Conservation (phyloP, 495 filamentous ascomycete species). For the Trichoderma gamsii region DNA sequence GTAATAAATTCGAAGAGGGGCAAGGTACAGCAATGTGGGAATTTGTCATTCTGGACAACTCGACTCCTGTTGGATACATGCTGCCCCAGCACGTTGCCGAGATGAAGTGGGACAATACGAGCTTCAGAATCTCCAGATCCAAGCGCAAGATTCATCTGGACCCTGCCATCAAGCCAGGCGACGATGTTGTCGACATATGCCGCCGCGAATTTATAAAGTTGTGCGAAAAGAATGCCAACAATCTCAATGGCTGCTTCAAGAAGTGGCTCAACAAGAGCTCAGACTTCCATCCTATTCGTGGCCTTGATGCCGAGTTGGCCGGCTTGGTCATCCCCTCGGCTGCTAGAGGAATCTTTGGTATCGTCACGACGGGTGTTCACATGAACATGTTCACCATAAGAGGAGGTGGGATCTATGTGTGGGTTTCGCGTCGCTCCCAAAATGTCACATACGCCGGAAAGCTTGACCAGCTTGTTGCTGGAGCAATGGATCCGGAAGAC, state of each 20-base stretch:
- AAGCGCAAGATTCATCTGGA: not conserved
- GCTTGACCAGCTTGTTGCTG: conserved; percentile 11
- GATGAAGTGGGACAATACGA: conserved; percentile 2
- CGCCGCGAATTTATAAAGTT: not conserved
- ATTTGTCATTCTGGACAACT: conserved; percentile 1
- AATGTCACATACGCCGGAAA: conserved; percentile 5
- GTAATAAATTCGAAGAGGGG: not conserved
- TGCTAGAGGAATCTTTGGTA: conserved; percentile 10
- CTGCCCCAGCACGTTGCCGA: not conserved
- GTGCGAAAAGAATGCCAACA: conserved; percentile 2
- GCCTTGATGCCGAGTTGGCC: not conserved
- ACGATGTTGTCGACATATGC: not conserved
- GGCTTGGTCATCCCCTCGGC: conserved; percentile 9
- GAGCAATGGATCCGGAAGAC: conserved; percentile 8
- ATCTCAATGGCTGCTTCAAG: not conserved
- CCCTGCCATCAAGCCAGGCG: not conserved
- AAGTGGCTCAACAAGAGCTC: not conserved
- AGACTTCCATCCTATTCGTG: not conserved
- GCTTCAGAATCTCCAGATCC: not conserved
- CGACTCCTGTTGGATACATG: not conserved
- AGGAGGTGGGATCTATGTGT: not conserved
- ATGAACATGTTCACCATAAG: conserved; percentile 11
- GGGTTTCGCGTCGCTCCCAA: not conserved
- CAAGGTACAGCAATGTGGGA: not conserved
- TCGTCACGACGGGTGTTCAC: conserved; percentile 10